A percentile compares a stretch with the other conserved stretches of the same genome.
phyloP scores from a whole-genome alignment of 371 early-diverging fungal genomes.

The Mucor ambiguus region DNA sequence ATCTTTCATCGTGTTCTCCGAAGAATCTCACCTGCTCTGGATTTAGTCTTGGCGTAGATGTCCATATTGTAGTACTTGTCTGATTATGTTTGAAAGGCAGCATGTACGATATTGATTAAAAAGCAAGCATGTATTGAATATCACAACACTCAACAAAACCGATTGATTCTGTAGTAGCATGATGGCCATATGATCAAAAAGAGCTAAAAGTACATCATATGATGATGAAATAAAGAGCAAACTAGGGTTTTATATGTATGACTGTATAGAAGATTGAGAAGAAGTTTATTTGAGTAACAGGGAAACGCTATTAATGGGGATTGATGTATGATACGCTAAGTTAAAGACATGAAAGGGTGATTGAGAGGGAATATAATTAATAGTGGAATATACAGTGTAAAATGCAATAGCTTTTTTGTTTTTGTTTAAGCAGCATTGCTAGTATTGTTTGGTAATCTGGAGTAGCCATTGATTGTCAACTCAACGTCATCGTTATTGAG shows the following conservation, averaged over 20 bases:
- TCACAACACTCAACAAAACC: neutral
- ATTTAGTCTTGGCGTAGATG: neutral
- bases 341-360: neutral
- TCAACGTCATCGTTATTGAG: neutral
- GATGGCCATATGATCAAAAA: neutral
- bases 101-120: neutral
- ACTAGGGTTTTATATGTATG: slow-evolving; percentile 1
- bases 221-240: neutral
- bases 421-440: neutral
- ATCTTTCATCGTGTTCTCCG: neutral
- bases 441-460: slow-evolving; percentile 8
- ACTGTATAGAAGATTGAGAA: neutral
- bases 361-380: neutral
- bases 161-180: neutral
- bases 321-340: neutral
- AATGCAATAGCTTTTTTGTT: neutral
- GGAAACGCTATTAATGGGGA: neutral
- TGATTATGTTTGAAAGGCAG: neutral
- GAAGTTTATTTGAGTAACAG: slow-evolving; percentile 2
- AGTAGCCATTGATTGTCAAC: slow-evolving; percentile 7
- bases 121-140: neutral
- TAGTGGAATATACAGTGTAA: neutral
- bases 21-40: neutral
- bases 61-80: neutral
- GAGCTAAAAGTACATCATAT: neutral